Evolutionary conservation across 495 filamentous ascomycete genomes (phyloP).

Genomic region (Trichocladium uniseriatum): DNA sequence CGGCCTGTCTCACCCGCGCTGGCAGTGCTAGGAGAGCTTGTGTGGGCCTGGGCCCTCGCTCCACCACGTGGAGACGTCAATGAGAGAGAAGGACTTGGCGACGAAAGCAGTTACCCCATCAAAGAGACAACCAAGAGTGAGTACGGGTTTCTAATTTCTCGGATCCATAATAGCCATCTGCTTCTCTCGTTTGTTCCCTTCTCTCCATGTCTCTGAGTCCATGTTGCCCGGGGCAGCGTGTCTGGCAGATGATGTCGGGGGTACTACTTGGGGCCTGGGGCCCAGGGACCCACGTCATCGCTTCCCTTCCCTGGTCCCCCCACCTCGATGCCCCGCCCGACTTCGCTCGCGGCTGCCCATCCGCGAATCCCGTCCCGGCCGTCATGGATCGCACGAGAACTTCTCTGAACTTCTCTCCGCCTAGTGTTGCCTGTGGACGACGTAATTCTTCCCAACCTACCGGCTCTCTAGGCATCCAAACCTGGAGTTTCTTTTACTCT

Average conservation of each 20-base stretch:
- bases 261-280: no score
- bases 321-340: conserved; percentile 8
- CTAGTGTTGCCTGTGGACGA: conserved; percentile 9
- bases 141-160: no score
- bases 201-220: not conserved
- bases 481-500: not conserved
- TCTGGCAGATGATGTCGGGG: conserved; percentile 3
- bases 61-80: no score
- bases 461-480: conserved; percentile 1
- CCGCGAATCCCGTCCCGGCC: conserved; percentile 6
- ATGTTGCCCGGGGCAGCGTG: not conserved
- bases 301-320: not conserved
- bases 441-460: conserved; percentile 1
- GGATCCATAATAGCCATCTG: no score
- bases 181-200: no score
- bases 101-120: no score
- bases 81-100: no score
- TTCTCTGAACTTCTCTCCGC: not conserved
- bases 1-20: no score
- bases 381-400: not conserved
- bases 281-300: conserved; percentile 14
- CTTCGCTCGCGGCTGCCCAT: not conserved
- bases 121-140: no score
- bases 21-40: no score
- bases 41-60: no score